These are phyloP conservation scores for Juncus effusus DNA, from an alignment of 176 grass and related monocot species.

Conservation along the genomic window DNA sequence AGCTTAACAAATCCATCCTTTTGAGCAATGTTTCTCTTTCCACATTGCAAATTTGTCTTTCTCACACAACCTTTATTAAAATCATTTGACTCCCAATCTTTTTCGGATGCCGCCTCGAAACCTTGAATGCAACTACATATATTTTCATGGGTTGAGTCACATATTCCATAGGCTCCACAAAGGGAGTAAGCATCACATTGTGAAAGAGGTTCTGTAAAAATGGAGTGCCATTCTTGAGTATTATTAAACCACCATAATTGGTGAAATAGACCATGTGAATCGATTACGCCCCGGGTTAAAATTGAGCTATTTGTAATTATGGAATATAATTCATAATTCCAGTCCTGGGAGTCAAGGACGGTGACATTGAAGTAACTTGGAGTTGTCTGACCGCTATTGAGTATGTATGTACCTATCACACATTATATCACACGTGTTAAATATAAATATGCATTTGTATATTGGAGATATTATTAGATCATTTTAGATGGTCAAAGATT, in stretches of 20 bases:
- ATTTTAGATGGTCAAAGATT: too few relatives aligned
- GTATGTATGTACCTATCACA: too few relatives aligned
- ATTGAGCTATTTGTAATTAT: background rate
- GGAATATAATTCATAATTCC: background rate
- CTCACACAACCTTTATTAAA: too few relatives aligned
- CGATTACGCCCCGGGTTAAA: background rate
- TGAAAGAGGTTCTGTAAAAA: background rate
- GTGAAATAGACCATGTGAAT: slow-evolving; percentile 3
- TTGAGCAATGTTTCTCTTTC: background rate
- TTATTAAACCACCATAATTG: too few relatives aligned
- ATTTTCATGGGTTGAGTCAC: background rate
- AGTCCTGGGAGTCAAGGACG: background rate
- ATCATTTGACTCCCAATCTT: too few relatives aligned
- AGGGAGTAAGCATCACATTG: slow-evolving; percentile 23
- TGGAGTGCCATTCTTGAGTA: background rate
- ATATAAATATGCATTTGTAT: too few relatives aligned
- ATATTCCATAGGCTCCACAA: slow-evolving; percentile 34
- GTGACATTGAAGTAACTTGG: background rate
- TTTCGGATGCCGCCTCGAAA: background rate
- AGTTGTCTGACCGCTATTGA: too few relatives aligned
- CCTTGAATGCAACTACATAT: slow-evolving; percentile 32
- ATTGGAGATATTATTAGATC: too few relatives aligned
- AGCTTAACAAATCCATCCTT: background rate
- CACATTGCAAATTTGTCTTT: slow-evolving; percentile 11
- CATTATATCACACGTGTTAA: too few relatives aligned